A percentile compares a stretch with the other conserved stretches of the same genome.
Evolutionary conservation across 2,329 filamentous ascomycete genomes (phyloP).

Genomic region (Boeremia exigua): DNA sequence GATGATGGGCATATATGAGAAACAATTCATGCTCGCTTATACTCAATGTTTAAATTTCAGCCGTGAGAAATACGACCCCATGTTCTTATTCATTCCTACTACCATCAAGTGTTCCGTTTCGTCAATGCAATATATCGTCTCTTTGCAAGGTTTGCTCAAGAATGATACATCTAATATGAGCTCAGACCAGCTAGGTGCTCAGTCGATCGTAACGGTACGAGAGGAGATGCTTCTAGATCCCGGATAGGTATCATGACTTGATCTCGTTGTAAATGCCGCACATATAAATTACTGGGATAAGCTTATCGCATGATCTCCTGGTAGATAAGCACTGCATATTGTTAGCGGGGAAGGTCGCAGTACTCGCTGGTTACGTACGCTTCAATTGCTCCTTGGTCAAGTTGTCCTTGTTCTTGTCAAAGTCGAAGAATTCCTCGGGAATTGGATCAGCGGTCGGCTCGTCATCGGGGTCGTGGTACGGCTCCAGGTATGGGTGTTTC

Average conservation of each 20-base stretch:
- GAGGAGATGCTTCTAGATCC: conserved; percentile 18
- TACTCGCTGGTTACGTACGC: conserved; percentile 58
- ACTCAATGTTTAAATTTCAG: conserved; percentile 14
- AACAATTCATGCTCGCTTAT: too few relatives aligned
- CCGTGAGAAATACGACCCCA: conserved; percentile 6
- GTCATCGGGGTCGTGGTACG: conserved; percentile 98
- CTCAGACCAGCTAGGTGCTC: conserved; percentile 37
- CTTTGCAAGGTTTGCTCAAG: conserved; percentile 22
- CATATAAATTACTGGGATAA: conserved; percentile 13
- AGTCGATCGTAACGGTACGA: conserved; percentile 25
- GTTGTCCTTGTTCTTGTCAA: conserved; percentile 99
- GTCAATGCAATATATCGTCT: conserved; percentile 18
- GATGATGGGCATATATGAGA: not conserved
- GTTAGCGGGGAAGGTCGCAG: conserved; percentile 21
- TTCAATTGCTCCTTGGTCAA: conserved; percentile 98
- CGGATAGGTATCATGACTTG: conserved; percentile 27
- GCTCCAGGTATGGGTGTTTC: conserved; percentile 97
- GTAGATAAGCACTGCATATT: conserved; percentile 76
- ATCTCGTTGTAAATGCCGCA: conserved; percentile 33
- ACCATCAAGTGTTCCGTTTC: conserved; percentile 10
- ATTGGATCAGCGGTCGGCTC: conserved; percentile 97
- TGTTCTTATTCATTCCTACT: conserved; percentile 15
- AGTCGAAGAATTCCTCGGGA: conserved; percentile 99
- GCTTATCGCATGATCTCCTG: conserved; percentile 87
- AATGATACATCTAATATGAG: conserved; percentile 26